These are phyloP conservation scores for Cystofilobasidium bisporidii DNA, from an alignment of 768 basidiomycete species.

Conservation along the genomic window DNA sequence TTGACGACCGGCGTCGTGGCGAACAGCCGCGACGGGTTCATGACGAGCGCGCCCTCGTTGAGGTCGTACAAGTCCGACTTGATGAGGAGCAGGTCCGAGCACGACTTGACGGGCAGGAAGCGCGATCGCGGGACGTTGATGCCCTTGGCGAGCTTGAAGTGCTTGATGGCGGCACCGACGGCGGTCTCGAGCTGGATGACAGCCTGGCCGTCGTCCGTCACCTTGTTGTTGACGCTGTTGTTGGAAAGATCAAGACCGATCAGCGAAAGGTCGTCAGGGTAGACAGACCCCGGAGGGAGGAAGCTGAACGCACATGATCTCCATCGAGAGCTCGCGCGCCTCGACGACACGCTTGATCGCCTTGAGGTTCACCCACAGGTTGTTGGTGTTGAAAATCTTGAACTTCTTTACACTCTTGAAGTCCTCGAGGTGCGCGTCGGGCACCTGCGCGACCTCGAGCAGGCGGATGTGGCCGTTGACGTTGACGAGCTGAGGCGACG, in stretches of 20 bases:
- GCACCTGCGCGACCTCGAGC: conserved; percentile 90
- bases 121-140: conserved; percentile 90
- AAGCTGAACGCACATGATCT: conserved; percentile 57
- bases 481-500: conserved; percentile 63
- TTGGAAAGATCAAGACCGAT: too few species aligned
- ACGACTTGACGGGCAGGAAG: conserved; percentile 74
- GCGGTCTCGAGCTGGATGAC: conserved; percentile 84
- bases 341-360: conserved; percentile 88
- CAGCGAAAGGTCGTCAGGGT: too few species aligned
- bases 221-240: conserved; percentile 48
- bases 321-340: conserved; percentile 70
- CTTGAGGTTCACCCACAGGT: conserved; percentile 43
- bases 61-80: conserved; percentile 89
- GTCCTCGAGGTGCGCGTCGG: conserved; percentile 84
- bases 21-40: conserved; percentile 75
- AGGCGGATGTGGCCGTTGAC: conserved; percentile 80
- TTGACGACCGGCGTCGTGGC: conserved; percentile 84
- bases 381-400: conserved; percentile 68
- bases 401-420: conserved; percentile 65
- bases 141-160: conserved; percentile 54
- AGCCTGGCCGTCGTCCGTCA: conserved; percentile 71
- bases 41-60: conserved; percentile 73
- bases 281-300: too few species aligned
- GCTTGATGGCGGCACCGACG: conserved; percentile 86
- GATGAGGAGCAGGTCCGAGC: conserved; percentile 77